Conservation (phyloP, 2,329 filamentous ascomycete species). For the Catunica adiposa region DNA sequence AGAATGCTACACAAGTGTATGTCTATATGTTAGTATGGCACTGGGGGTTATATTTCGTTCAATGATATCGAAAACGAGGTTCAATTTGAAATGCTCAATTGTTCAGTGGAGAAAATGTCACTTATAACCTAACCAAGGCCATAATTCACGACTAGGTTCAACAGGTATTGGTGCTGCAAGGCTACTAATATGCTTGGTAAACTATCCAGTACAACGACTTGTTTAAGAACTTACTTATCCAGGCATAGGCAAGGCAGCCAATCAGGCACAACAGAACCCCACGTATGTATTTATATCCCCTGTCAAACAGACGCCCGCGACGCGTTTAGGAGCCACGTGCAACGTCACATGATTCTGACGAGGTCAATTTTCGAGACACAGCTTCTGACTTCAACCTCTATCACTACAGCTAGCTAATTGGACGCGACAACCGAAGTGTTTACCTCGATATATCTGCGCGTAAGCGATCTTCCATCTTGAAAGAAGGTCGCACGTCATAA, state of each 20-base stretch:
- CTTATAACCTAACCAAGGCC: not conserved
- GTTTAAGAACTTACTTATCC: not conserved
- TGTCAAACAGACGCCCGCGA: not conserved
- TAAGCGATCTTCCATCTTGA: not conserved
- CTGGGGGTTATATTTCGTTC: no score
- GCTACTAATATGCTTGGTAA: not conserved
- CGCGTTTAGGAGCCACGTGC: slow-evolving; percentile 6
- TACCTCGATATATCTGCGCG: not conserved
- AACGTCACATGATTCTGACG: slow-evolving; percentile 9
- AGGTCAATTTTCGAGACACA: slow-evolving; percentile 12
- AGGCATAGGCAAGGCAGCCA: slow-evolving; percentile 8
- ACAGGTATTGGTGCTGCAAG: slow-evolving; percentile 2
- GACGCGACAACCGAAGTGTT: slow-evolving; percentile 7
- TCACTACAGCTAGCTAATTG: not conserved
- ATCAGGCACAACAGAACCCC: not conserved
- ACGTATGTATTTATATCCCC: not conserved
- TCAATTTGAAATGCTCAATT: not conserved
- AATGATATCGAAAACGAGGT: no score
- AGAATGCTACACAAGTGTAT: no score
- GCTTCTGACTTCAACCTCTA: slow-evolving; percentile 9
- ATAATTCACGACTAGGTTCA: not conserved
- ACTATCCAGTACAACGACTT: no score
- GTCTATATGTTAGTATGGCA: no score
- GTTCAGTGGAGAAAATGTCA: not conserved
- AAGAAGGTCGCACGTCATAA: not conserved